phyloP scores from a whole-genome alignment of 2,329 filamentous ascomycete genomes.

The Paraconiothyrium brasiliense region DNA sequence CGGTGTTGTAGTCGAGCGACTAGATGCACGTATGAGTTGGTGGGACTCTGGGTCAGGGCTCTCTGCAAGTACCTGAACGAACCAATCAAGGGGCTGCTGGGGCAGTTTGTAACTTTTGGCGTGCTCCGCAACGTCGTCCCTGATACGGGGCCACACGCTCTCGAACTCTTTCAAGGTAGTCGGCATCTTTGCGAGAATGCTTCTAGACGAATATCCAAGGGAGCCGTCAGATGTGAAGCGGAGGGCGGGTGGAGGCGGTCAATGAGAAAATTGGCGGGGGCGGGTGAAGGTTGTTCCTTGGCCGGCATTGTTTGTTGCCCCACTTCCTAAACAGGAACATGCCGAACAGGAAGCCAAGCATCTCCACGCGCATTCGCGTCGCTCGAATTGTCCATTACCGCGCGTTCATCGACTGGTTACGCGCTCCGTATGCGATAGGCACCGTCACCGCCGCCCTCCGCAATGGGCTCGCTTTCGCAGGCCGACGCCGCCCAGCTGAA shows the following conservation, averaged over 20 bases:
- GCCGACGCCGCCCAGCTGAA: constrained; percentile 68
- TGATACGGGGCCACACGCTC: constrained; percentile 84
- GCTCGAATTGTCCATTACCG: not conserved
- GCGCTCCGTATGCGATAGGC: constrained; percentile 11
- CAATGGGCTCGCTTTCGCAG: constrained; percentile 47
- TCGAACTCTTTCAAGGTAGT: constrained; percentile 89
- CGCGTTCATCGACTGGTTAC: not conserved
- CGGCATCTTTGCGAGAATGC: constrained; percentile 47
- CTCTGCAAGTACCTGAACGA: constrained; percentile 70
- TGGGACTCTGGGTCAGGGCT: constrained; percentile 9
- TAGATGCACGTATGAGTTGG: constrained; percentile 52
- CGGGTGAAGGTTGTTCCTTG: constrained; percentile 24
- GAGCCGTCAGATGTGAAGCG: constrained; percentile 12
- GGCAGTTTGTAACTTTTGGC: constrained; percentile 85
- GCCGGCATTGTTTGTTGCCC: constrained; percentile 27
- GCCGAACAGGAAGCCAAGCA: constrained; percentile 29
- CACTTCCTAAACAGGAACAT: constrained; percentile 17
- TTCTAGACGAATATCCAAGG: not conserved
- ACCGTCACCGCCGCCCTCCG: constrained; percentile 3
- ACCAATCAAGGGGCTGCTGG: constrained; percentile 83
- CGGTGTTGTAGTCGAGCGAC: constrained; percentile 84
- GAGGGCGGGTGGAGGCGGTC: constrained; percentile 27
- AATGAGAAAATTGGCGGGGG: constrained; percentile 21
- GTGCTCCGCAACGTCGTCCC: constrained; percentile 81
- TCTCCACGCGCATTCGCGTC: constrained; percentile 30